Conservation (phyloP, 2,329 filamentous ascomycete species). For the Aspergillus sp. region DNA sequence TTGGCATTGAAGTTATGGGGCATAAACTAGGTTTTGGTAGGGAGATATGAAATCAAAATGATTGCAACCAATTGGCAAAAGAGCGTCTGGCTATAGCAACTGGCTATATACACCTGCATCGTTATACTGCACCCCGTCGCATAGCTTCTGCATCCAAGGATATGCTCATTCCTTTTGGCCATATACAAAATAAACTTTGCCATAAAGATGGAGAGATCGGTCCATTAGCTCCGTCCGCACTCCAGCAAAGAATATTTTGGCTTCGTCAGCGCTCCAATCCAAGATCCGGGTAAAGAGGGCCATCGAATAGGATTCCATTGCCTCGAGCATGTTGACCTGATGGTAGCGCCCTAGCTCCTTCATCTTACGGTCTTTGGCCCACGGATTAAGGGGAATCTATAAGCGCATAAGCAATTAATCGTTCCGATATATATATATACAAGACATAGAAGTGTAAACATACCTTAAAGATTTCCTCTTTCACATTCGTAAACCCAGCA, state of each 20-base stretch:
- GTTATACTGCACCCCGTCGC: no score
- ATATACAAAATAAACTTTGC: slow-evolving; percentile 22
- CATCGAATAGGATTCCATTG: slow-evolving; percentile 21
- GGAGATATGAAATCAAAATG: background rate
- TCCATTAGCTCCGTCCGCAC: slow-evolving; percentile 32
- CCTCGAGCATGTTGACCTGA: slow-evolving; percentile 21
- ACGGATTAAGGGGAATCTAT: slow-evolving; percentile 40
- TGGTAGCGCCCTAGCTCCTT: slow-evolving; percentile 27
- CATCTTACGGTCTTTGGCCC: slow-evolving; percentile 39
- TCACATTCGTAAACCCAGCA: slow-evolving; percentile 47
- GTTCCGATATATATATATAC: background rate
- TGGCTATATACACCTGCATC: no score
- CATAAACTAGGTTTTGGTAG: no score
- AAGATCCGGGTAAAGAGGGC: slow-evolving; percentile 23
- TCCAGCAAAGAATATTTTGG: slow-evolving; percentile 28
- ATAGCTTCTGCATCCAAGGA: background rate
- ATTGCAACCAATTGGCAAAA: background rate
- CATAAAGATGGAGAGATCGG: slow-evolving; percentile 29
- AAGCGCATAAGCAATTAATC: background rate
- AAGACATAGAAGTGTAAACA: background rate
- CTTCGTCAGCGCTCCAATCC: slow-evolving; percentile 29
- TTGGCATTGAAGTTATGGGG: no score
- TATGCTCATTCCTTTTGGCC: slow-evolving; percentile 12
- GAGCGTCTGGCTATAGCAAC: background rate
- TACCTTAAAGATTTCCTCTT: slow-evolving; percentile 38